Evolutionary conservation across 1,284 basidiomycete species (phyloP), one percentile per base, ranked within the genome.

Genomic region (Meripilus lineatus): DNA sequence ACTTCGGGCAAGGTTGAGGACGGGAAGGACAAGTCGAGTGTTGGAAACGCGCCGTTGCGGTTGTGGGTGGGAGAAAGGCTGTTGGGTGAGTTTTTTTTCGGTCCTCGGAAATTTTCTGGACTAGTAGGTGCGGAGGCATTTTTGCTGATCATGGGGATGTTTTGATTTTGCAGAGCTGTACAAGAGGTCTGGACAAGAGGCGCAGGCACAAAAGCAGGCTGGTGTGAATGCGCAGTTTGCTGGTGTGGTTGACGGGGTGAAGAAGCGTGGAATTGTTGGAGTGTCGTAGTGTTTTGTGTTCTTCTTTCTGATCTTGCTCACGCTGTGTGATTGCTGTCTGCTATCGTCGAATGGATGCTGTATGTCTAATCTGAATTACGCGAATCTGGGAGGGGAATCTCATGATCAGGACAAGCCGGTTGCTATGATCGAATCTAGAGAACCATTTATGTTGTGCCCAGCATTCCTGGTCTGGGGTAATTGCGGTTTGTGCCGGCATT

Each of bases 41-140:
- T 76, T 13, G 84, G 85, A 8, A 85, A 85, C 48, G 79, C 73
- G 4, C 72, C 74, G 15, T 58, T 87, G 55, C 68, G 83, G 15
- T 54, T 85, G 40, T 88, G 85, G 84, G 75, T 83, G 8, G 84
- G 84, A 3, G 76, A 86, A 53, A 67, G 81, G 38, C 75, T 75
- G 51, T 65, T 82, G 35, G 82, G 84, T 84, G 40, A 40, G 73
- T 63, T 30, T n/a, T 30, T 8, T 30, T 30, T 30, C 28, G 28
- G 28, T n/a, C 10, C 26, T 10, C 10, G 13, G 6, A 17, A 24
- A 26, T 35, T 50, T 20, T 50, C 26, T 15, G 14, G 13, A 20
- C 15, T 34, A 8, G 13, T 38, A 10, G 35, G 17, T 35, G 10
- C 32, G 32, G 28, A 8, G 21, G n/a, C 21, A n/a, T n/a, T 30